Base-by-base conservation (phyloP, 2,329 filamentous ascomycete genomes). In the Colletotrichum horii region DNA sequence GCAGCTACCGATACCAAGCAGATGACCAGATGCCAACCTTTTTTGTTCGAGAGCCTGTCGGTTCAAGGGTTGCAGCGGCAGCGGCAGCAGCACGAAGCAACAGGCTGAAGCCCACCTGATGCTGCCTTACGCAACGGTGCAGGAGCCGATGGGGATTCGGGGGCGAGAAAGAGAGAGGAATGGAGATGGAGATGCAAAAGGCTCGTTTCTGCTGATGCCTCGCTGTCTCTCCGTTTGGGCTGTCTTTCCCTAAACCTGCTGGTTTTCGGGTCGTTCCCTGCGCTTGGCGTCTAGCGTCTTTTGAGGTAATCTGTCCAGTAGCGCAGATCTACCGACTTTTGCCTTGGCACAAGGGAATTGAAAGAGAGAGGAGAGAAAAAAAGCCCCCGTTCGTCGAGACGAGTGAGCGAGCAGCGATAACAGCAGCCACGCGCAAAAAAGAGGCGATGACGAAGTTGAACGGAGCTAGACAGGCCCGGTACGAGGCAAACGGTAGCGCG, bases 301-400 rank as follows among this genome's bases (percentile, higher is more conserved):
- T 62, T 66, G 72, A 75, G 73, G 73, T 61, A 68, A 71, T 62
- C 38, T 68, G 74, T 68, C 70, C 70, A 43, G 67, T 74, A 74
- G 74, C 65, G 64, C 70, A 38, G 65, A 74, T 76, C 70, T 73
- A 69, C 62, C 34, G 67, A 36, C 38, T 19, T 52, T n/a, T 68
- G 74, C 64, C 74, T 74, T 69, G 64, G 64, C 70, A 74, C 74
- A 22, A 52, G 43, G 43, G 43, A 52, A 52, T 52, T 52, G 43
- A 52, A 24, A 52, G n/a, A 52, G 43, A 52, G 30, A 32, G 30
- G 9, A 12, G 15, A 16, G 70, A 61, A 32, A 4, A 26, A 32
- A 38, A 36, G 15, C 34, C 26, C 19, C 16, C 19, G 48, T 28
- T 28, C 38, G 64, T 55, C 26, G 22, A 28, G 28, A 66, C 62